These are phyloP conservation scores for Bryoglossum gracile DNA, from an alignment of 495 filamentous ascomycete species.

Conservation along the genomic window DNA sequence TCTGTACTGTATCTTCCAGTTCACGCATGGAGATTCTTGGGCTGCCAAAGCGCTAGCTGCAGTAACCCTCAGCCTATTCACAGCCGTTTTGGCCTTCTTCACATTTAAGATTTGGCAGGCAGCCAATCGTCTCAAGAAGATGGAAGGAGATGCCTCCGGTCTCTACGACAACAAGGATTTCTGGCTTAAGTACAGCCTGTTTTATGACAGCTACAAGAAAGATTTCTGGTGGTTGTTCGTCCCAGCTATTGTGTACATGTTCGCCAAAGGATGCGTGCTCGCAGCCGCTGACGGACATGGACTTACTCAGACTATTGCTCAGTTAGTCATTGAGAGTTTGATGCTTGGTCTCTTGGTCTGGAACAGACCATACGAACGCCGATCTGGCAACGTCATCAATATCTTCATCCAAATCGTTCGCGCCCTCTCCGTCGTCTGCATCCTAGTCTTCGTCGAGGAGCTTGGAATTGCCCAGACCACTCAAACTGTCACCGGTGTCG, in stretches of 20 bases:
- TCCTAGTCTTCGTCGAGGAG: constrained; percentile 90
- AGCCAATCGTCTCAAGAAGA: constrained; percentile 64
- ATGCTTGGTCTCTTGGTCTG: constrained; percentile 67
- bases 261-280: constrained; percentile 80
- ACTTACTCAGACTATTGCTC: constrained; percentile 66
- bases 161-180: constrained; percentile 85
- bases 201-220: constrained; percentile 92
- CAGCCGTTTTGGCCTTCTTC: constrained; percentile 69
- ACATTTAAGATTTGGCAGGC: constrained; percentile 72
- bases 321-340: constrained; percentile 72
- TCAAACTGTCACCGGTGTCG: constrained; percentile 85
- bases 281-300: constrained; percentile 85
- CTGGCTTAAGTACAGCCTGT: constrained; percentile 93
- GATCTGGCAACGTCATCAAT: constrained; percentile 86
- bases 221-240: constrained; percentile 97
- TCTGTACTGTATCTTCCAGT: constrained; percentile 92
- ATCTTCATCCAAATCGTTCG: constrained; percentile 89
- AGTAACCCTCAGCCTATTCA: constrained; percentile 75
- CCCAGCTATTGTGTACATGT: constrained; percentile 85
- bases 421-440: constrained; percentile 82
- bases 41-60: constrained; percentile 81
- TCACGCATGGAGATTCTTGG: constrained; percentile 92
- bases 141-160: constrained; percentile 62
- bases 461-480: constrained; percentile 87
- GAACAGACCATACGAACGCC: constrained; percentile 78